Percentiles rank a stretch among this genome's conserved stretches.
These are phyloP conservation scores for Mycena crocata DNA, from an alignment of 768 basidiomycete genomes.

Conservation along the genomic window DNA sequence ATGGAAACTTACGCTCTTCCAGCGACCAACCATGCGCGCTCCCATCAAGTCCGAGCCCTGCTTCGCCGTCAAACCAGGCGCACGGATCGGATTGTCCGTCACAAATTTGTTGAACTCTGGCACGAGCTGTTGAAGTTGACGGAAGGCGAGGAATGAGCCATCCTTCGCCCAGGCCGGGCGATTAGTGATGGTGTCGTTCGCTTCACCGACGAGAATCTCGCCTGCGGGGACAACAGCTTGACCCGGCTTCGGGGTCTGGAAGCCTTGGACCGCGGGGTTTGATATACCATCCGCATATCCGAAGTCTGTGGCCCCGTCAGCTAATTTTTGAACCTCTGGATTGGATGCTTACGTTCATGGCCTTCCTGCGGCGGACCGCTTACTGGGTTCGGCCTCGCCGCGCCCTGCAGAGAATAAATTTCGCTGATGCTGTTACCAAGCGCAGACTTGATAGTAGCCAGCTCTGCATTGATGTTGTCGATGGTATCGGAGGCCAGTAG, in stretches of 20 bases:
- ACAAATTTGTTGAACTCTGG: slow-evolving; percentile 55
- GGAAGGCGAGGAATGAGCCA: slow-evolving; percentile 48
- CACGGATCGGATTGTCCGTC: slow-evolving; percentile 50
- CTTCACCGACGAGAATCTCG: slow-evolving; percentile 56
- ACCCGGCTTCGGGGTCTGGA: slow-evolving; percentile 49
- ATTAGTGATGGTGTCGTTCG: slow-evolving; percentile 47
- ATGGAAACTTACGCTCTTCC: slow-evolving; percentile 58
- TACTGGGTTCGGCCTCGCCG: slow-evolving; percentile 57
- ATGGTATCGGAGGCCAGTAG: slow-evolving; percentile 56
- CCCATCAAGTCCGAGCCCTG: slow-evolving; percentile 61
- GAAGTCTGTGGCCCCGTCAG: slow-evolving; percentile 40
- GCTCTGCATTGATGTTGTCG: slow-evolving; percentile 43
- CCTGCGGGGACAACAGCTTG: slow-evolving; percentile 55
- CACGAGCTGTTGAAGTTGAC: slow-evolving; percentile 47
- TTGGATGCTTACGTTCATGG: slow-evolving; percentile 55
- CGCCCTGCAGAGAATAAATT: slow-evolving; percentile 39
- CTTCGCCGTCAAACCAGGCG: slow-evolving; percentile 48
- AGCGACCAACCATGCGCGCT: slow-evolving; percentile 65
- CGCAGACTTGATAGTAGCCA: slow-evolving; percentile 47
- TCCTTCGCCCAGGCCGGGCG: slow-evolving; percentile 40
- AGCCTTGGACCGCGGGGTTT: slow-evolving; percentile 59
- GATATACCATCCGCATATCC: slow-evolving; percentile 66
- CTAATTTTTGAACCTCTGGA: not conserved
- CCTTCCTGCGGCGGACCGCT: slow-evolving; percentile 45
- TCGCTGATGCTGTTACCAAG: slow-evolving; percentile 43